Base-by-base conservation (phyloP, 805 yeast species). In the Cyberlindnera xylosilytica region DNA sequence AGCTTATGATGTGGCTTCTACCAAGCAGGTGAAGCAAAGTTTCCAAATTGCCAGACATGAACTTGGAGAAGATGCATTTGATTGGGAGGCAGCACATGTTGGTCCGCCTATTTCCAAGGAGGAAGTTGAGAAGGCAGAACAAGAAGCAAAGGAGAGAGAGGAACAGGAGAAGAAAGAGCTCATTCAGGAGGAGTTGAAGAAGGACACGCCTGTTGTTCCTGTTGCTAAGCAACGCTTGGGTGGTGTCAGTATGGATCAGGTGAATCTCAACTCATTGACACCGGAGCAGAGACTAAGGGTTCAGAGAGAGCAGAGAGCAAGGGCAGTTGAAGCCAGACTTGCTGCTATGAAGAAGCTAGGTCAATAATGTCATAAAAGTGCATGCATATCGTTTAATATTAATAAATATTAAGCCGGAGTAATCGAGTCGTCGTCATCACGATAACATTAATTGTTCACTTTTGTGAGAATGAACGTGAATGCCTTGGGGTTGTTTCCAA, bases 251-350 rank as follows among this genome's bases (percentile, higher is more conserved):
- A 32, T 61, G 17, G 44, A 50, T 33, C 72, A 65, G 49, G 65
- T 68, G 18, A 79, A 78, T 35, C 53, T 81, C 41, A 72, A 75
- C 34, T 81, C 89, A 0, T 68, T 91, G 41, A 73, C 79, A 7
- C 88, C 81, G 1, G 87, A 80, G 20, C 97, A 90, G 50, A 74
- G 79, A 54, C 72, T 74, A 73, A 75, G 81, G 54, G 65, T 93
- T 17, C 89, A 90, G 85, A 77, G 99, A 46, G 99, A 93, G 56
- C 90, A 90, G 57, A 72, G 98, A 41, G 97, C 97, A 1, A 74
- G 98, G 42, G 99, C 99, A 0, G 97, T 96, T 0, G 98, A 93
- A 61, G 96, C 91, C 0, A 72, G 99, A 52, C 54, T 87, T 12
- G 29, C 29, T 12, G 29, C 29, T 26, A 26, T 26, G 29, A 26